These are phyloP conservation scores for Fraxinus anomala DNA, from an alignment of 257 asterid genomes.

Conservation along the genomic window DNA sequence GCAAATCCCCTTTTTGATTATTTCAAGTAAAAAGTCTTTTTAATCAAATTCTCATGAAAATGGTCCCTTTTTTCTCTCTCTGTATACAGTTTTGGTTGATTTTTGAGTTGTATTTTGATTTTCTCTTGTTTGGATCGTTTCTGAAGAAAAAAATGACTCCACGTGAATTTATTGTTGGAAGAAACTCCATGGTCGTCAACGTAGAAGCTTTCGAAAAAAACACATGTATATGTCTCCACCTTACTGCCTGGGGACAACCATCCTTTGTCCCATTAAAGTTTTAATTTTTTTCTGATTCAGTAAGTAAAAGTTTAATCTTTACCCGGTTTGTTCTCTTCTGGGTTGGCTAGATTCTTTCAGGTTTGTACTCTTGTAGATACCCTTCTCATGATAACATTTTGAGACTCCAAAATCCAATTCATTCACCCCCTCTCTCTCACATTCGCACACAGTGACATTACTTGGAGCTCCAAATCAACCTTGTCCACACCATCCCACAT, in stretches of 20 bases:
- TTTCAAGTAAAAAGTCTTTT: no score
- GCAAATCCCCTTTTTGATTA: no score
- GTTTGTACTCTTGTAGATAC: constrained; percentile 35
- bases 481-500: no score
- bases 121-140: constrained; percentile 43
- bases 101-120: no score
- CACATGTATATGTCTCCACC: constrained; percentile 9
- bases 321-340: constrained; percentile 56
- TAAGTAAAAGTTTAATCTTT: constrained; percentile 6
- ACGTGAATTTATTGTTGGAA: constrained; percentile 58
- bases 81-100: no score
- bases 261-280: constrained; percentile 22
- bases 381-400: constrained; percentile 26
- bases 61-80: not conserved
- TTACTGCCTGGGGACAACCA: constrained; percentile 40
- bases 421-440: no score
- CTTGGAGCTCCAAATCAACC: no score
- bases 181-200: constrained; percentile 38
- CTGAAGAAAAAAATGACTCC: constrained; percentile 37
- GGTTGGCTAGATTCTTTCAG: constrained; percentile 40
- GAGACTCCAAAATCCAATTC: constrained; percentile 6
- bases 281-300: not conserved
- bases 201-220: not conserved
- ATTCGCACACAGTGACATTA: not conserved
- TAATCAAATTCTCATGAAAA: no score